Base-by-base conservation (phyloP, 108 stramenopile species). In the Nitzschia inconspicua region DNA sequence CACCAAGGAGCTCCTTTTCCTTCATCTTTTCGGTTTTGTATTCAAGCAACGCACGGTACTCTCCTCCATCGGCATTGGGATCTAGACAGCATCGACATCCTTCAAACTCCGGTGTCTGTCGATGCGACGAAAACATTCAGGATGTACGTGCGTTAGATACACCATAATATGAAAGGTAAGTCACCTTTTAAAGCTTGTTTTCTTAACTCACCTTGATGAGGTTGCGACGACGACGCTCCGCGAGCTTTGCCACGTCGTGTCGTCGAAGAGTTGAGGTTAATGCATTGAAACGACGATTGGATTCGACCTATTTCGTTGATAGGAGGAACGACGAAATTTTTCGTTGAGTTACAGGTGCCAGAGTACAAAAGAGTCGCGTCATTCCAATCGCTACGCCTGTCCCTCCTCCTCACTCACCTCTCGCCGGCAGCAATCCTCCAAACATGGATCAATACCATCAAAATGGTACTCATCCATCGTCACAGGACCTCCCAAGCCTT, bases 41-140 rank as follows among this genome's bases (percentile, higher is more conserved):
- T 53, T 77, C 73, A 2, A 70, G 60, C 43, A 93, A 57, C 32
- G 83, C 74, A 0, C 56, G 70, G 42, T 93, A 93, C 19, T 93
- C 88, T 39, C 85, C 90, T 10, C 87, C 91, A 63, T 93, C 91
- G 8, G 52, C 66, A 31, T 82, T 81, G 0, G 91, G 88, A 73
- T 89, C 91, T 56, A 80, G 89, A 43, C 78, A 87, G 52, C 91
- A 93, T 19, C 88, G 81, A 68, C 91, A 93, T 13, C 82, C 91
- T 37, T 68, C 65, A 56, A 66, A 66, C 3, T 41, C 34, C 11
- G 41, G 32, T 4, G 74, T 63, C 0, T 35, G n/a, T n/a, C n/a
- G n/a, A n/a, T n/a, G n/a, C n/a, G n/a, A n/a, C n/a, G n/a, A n/a
- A n/a, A n/a, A n/a, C n/a, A n/a, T n/a, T n/a, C n/a, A n/a, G n/a